Evolutionary conservation across 1,139 yeast genomes (phyloP).

Genomic region (Torulaspora globosa): DNA sequence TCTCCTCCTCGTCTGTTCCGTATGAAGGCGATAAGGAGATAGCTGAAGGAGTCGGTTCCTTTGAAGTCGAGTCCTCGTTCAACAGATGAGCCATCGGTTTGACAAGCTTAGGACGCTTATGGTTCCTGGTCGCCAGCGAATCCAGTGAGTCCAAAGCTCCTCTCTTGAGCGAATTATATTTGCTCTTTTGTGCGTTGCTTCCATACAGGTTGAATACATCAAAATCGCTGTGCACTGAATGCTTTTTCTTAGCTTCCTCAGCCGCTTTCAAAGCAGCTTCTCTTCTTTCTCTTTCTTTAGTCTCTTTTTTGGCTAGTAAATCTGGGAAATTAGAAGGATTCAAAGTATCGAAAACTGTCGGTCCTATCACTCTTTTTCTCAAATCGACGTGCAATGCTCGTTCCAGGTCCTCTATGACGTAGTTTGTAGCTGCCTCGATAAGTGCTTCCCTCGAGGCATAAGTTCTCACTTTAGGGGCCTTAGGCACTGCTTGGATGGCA

Average conservation of each 20-base stretch:
- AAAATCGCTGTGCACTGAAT: conserved; percentile 23
- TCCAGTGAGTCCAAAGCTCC: conserved; percentile 12
- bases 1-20: conserved; percentile 18
- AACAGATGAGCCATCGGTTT: conserved; percentile 70
- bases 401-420: conserved; percentile 61
- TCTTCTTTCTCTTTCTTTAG: conserved; percentile 36
- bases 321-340: conserved; percentile 58
- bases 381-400: conserved; percentile 65
- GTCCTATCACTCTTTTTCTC: conserved; percentile 69
- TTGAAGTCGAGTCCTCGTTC: conserved; percentile 45
- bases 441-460: conserved; percentile 31
- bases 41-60: conserved; percentile 23
- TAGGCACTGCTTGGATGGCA: conserved; percentile 2
- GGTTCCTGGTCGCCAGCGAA: conserved; percentile 12
- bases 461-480: conserved; percentile 7
- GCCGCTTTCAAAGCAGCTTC: conserved; percentile 29
- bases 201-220: conserved; percentile 35
- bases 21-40: conserved; percentile 14
- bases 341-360: conserved; percentile 59
- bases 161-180: conserved; percentile 22
- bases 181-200: conserved; percentile 21
- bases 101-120: conserved; percentile 16
- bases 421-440: conserved; percentile 55
- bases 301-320: conserved; percentile 43
- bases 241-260: conserved; percentile 21